phyloP scores from a whole-genome alignment of 129 eudicot genomes.

The Centaurea solstitialis region DNA sequence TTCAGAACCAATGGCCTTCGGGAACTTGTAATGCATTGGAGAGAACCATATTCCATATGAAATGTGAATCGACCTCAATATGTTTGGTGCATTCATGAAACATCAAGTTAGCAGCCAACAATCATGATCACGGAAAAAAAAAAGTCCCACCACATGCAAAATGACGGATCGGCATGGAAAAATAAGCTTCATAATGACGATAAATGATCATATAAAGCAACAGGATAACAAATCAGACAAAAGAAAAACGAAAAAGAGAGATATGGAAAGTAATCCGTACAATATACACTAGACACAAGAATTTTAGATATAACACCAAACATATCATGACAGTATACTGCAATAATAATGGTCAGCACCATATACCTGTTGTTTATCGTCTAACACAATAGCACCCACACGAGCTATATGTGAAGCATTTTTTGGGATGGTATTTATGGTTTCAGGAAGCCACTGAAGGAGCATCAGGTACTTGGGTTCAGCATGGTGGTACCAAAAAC shows the following conservation, averaged over 20 bases:
- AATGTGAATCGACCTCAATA: too few relatives aligned
- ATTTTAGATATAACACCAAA: background rate
- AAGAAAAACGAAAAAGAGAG: background rate
- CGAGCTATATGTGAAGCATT: slow-evolving; percentile 80
- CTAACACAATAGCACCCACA: slow-evolving; percentile 70
- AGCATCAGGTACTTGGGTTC: slow-evolving; percentile 69
- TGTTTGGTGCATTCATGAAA: too few relatives aligned
- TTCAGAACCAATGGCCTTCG: too few relatives aligned
- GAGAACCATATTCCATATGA: too few relatives aligned
- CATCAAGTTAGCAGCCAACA: background rate
- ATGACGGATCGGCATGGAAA: background rate
- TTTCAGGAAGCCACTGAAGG: slow-evolving; percentile 58
- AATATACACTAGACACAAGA: background rate
- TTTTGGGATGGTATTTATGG: slow-evolving; percentile 53
- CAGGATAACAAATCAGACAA: background rate
- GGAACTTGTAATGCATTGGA: too few relatives aligned
- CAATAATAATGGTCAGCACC: background rate
- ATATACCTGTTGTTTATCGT: slow-evolving; percentile 65
- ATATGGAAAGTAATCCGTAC: background rate
- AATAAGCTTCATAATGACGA: background rate
- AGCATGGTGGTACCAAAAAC: slow-evolving; percentile 75
- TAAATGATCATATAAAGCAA: background rate
- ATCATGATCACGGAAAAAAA: background rate
- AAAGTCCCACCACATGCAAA: background rate
- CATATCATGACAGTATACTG: slow-evolving; percentile 40